Evolutionary conservation across 805 yeast species (phyloP), one percentile per base, ranked within the genome.

Genomic region (Starmerella potacharoeniae): DNA sequence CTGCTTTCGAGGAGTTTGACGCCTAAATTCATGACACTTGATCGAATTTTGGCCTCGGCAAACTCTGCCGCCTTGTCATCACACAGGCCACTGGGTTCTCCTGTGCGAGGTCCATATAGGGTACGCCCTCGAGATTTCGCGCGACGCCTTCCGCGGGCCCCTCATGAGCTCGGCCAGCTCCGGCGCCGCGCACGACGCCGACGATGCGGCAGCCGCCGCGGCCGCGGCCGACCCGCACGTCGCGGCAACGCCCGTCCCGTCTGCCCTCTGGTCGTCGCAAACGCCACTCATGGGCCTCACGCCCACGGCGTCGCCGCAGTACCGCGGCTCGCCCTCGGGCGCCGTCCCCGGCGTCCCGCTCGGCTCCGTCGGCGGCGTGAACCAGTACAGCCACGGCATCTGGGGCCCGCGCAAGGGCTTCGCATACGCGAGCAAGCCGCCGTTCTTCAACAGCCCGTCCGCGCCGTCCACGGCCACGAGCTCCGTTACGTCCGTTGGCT

Each of bases 1-100:
- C 52, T 81, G 51, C 86, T 69, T 9, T 51, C 51, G 31, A 83
- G 71, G 41, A 89, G 72, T 29, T 84, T 71, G 58, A 86, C 71
- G 49, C 79, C 79, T 59, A 84, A 84, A 0, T 82, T 79, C 51
- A 86, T 72, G 57, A 82, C 85, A 58, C 82, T 79, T 8, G 80
- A 83, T 41, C 72, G 69, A 3, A 75, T 70, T 31, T 82, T 68
- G 55, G 87, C 95, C 53, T 73, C 77, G 2, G 82, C 80, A 39
- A 76, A 72, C 39, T 81, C 81, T 1, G 79, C 80, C 9, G 73
- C 72, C 30, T 17, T n/a, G 31, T 51, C 54, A 14, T 33, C 42
- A 17, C 14, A 14, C 5, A 9, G 6, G 2, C 29, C 6, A 4
- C 22, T 54, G 7, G 29, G 41, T 5, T 4, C 16, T 13, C 44